Conservation (phyloP, 2,329 filamentous ascomycete species). For the Penicillium psychrosexuale region DNA sequence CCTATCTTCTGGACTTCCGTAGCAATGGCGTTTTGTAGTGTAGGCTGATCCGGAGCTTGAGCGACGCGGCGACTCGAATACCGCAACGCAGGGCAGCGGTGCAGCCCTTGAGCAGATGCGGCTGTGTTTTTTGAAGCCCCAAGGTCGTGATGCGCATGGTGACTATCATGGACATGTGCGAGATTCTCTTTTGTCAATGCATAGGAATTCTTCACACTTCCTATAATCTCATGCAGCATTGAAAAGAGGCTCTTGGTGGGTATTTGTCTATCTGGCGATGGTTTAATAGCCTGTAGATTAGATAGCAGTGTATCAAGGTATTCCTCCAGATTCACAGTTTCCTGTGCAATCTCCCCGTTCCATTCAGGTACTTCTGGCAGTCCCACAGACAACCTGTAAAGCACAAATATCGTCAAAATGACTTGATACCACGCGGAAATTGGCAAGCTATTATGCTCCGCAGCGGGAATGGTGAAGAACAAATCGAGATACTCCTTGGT, state of each 20-base stretch:
- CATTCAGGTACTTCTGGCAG: conserved; percentile 12
- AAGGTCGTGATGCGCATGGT: not conserved
- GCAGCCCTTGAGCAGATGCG: not conserved
- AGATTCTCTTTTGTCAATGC: conserved; percentile 7
- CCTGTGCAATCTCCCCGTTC: conserved; percentile 13
- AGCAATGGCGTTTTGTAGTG: not conserved
- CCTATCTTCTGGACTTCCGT: conserved; percentile 9
- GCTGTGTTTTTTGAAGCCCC: not conserved
- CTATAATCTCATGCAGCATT: conserved; percentile 13
- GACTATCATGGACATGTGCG: not conserved
- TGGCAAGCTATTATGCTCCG: conserved; percentile 8
- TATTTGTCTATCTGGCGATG: conserved; percentile 6
- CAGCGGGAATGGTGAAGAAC: conserved; percentile 5
- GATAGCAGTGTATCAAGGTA: conserved; percentile 9
- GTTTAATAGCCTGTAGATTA: conserved; percentile 3
- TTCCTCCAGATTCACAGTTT: conserved; percentile 10
- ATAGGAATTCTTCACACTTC: conserved; percentile 17
- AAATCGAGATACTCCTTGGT: conserved; percentile 11
- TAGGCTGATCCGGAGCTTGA: conserved; percentile 3
- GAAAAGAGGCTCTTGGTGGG: conserved; percentile 16
- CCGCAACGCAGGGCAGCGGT: conserved; percentile 18
- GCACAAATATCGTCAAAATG: conserved; percentile 13
- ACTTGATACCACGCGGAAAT: conserved; percentile 15
- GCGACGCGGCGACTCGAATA: conserved; percentile 7
- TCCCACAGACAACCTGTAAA: conserved; percentile 11